Evolutionary conservation across 192 early-diverging fungal species (phyloP), one percentile per base, ranked within the genome.

Genomic region (Podila epicladia): DNA sequence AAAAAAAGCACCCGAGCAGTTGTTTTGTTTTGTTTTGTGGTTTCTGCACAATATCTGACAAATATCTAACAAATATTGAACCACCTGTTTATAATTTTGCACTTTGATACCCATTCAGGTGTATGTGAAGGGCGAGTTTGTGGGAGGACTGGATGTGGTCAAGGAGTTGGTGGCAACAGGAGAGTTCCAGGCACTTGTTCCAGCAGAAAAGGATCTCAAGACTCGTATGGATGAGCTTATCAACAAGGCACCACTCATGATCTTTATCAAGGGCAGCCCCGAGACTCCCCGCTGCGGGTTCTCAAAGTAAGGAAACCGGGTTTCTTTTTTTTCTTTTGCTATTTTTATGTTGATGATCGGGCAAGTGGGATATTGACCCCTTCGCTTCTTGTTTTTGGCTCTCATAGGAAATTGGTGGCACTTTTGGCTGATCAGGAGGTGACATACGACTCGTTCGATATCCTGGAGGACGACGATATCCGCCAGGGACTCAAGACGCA

Each of bases 201-300:
- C 91, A 65, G 91, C 95, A 83, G 89, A 98, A 67, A 90, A 92
- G 79, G 89, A 91, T 71, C 83, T 95, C 24, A 89, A 91, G 82
- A 91, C 87, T 3, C 92, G 94, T 22, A 87, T 95, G 35, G 88
- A 92, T 62, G 91, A 90, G 33, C 83, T 94, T 12, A 87, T 92
- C 41, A 79, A 88, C 69, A 89, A 91, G 51, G 86, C 91, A 3
- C 87, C 91, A 17, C 90, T 98, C 20, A 97, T 99, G 96, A 83
- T 96, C n/a, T 98, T 98, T 82, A 97, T 99, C 70, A 99, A 99
- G 83, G 97, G 97, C 32, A 96, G 94, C 17, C 95, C 97, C 13
- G 85, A 88, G 20, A 89, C 92, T 77, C 97, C 97, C n/a, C 88
- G 94, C 17, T 99, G 97, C 82, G 96, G 96, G 12, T 99, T 99